These are phyloP conservation scores for Clonostachys byssicola DNA, from an alignment of 2,329 filamentous ascomycete species.

Conservation along the genomic window DNA sequence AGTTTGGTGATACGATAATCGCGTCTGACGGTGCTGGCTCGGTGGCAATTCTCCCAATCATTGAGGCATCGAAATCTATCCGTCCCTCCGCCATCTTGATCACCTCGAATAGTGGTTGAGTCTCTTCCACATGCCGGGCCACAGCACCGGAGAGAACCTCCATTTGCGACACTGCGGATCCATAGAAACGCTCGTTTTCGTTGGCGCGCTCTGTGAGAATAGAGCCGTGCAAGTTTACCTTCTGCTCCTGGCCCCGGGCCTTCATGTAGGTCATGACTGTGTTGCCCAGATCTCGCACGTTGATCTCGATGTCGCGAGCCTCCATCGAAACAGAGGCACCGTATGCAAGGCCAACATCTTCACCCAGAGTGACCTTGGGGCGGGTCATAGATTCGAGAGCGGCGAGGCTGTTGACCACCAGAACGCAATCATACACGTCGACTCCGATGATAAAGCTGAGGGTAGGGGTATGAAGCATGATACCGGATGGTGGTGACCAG, in stretches of 20 bases:
- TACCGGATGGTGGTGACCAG: conserved; percentile 89
- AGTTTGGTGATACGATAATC: conserved; percentile 40
- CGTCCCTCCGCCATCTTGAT: conserved; percentile 86
- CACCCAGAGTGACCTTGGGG: conserved; percentile 73
- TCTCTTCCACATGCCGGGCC: conserved; percentile 47
- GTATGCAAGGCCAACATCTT: conserved; percentile 71
- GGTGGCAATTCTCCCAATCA: conserved; percentile 60
- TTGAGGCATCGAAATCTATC: conserved; percentile 62
- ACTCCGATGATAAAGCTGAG: conserved; percentile 88
- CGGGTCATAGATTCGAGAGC: conserved; percentile 82
- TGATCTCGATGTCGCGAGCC: conserved; percentile 40
- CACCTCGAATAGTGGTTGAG: conserved; percentile 67
- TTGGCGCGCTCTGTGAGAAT: conserved; percentile 52
- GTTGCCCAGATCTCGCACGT: conserved; percentile 47
- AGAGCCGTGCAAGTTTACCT: conserved; percentile 51
- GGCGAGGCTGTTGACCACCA: conserved; percentile 84
- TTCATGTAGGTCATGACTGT: conserved; percentile 57
- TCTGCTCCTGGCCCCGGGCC: conserved; percentile 49
- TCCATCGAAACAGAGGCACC: conserved; percentile 66
- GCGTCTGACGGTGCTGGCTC: conserved; percentile 76
- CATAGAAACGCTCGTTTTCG: conserved; percentile 57
- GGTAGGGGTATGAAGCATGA: conserved; percentile 84
- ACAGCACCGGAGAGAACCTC: conserved; percentile 56
- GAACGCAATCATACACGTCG: conserved; percentile 93
- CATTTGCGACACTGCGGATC: conserved; percentile 41